These are phyloP conservation scores for Lasiodiplodia hormozganensis DNA, from an alignment of 2,329 filamentous ascomycete species.

Conservation along the genomic window DNA sequence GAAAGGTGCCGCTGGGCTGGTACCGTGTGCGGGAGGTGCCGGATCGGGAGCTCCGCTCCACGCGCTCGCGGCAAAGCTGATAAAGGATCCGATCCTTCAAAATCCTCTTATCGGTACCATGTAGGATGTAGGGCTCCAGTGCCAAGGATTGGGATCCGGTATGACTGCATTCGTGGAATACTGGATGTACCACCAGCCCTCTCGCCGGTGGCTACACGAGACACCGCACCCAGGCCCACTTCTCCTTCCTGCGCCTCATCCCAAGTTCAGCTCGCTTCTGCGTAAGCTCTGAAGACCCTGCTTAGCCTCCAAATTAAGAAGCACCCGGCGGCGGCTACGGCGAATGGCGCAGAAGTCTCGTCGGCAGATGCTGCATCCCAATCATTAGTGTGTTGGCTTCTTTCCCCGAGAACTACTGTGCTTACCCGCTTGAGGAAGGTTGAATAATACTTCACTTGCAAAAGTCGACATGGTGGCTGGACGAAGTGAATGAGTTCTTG, in stretches of 20 bases:
- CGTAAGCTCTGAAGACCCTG: conserved; percentile 11
- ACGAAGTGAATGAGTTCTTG: background rate
- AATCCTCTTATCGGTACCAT: background rate
- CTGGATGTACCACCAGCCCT: background rate
- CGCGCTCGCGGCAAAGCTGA: background rate
- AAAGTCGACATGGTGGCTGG: background rate
- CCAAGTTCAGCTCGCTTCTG: background rate
- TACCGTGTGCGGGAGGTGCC: background rate
- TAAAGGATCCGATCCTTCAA: background rate
- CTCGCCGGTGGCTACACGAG: background rate
- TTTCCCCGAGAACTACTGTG: background rate
- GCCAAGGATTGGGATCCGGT: background rate
- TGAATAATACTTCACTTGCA: background rate
- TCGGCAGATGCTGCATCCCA: background rate
- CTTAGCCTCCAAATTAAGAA: conserved; percentile 17
- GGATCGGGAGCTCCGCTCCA: background rate
- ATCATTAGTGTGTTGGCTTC: background rate
- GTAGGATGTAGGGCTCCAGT: background rate
- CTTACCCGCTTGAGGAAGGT: background rate
- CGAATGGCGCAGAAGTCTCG: background rate
- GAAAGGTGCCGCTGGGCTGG: background rate
- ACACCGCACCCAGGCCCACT: background rate
- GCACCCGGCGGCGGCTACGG: conserved; percentile 4
- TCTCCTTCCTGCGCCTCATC: background rate
- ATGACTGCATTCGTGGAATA: background rate